Percentiles rank a stretch among this genome's conserved stretches.
Conservation (phyloP, 176 grass and related monocot species). For the Rhipidocladum racemiflorum region DNA sequence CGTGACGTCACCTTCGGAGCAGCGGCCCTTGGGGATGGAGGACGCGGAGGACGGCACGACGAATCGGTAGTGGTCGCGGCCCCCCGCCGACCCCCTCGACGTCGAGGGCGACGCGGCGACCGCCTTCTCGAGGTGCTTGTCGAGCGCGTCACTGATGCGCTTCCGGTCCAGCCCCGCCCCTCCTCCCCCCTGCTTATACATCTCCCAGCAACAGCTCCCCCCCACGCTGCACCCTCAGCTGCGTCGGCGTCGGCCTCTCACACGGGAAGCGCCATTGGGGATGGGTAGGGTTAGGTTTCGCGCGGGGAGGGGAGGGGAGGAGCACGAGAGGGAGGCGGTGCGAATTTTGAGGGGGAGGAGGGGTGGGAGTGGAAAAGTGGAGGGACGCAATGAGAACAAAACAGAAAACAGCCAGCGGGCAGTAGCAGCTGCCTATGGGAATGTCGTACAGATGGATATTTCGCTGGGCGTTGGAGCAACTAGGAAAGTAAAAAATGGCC, state of each 20-base stretch:
- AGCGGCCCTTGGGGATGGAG: conserved; percentile 42
- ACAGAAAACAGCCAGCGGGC: neutral
- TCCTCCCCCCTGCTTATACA: conserved; percentile 53
- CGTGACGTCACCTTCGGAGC: conserved; percentile 51
- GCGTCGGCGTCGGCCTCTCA: conserved; percentile 15
- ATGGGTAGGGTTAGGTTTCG: conserved; percentile 46
- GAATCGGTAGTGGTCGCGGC: conserved; percentile 49
- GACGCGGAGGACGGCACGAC: conserved; percentile 45
- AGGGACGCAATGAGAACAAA: neutral
- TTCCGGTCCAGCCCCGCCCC: conserved; percentile 55
- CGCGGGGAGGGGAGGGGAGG: neutral
- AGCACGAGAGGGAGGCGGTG: conserved; percentile 7
- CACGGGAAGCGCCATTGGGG: conserved; percentile 32
- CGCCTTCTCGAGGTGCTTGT: conserved; percentile 68
- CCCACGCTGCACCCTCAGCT: neutral
- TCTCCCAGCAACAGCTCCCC: neutral
- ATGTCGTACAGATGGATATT: too few relatives aligned
- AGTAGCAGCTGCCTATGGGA: neutral
- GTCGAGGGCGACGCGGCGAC: conserved; percentile 40
- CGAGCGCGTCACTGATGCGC: conserved; percentile 62
- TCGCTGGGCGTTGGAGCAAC: too few relatives aligned
- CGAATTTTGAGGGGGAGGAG: conserved; percentile 20
- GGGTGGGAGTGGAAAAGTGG: conserved; percentile 20
- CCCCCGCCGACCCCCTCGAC: conserved; percentile 49
- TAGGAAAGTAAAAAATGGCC: too few relatives aligned